Evolutionary conservation across 192 early-diverging fungal genomes (phyloP), one percentile per base, ranked within the genome.

Genomic region (Backusella luteola): DNA sequence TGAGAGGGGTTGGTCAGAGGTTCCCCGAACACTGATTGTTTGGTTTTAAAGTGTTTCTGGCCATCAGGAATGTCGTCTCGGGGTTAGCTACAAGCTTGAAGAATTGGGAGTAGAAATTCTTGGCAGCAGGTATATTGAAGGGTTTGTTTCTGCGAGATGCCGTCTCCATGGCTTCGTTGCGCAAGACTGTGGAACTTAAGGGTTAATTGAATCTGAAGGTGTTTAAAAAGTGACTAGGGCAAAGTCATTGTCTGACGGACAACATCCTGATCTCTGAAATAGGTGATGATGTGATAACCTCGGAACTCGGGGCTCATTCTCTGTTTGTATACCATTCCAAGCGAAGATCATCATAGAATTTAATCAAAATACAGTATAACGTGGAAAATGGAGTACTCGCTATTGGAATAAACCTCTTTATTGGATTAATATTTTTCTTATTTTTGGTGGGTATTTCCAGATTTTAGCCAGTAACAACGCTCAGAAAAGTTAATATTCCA

Each of bases 281-380:
- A 92, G 19, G 89, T 84, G 11, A 95, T 85, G 17, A 98, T 86
- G 74, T 94, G 92, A 85, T 98, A 98, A 0, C 94, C 96, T 42
- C 91, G 88, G 76, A 98, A 97, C 81, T 98, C 96, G 1, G 95
- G 87, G 87, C 83, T 98, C 96, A 66, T 97, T 97, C 0, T 90
- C 85, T 34, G 87, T 90, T 1, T 69, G 59, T 3, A 86, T 77
- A 19, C 87, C 86, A 4, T 85, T 85, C 84, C 12, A 82, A 77
- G 15, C 86, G 76, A 67, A 91, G 84, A 76, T 98, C 96, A 38
- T 91, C 88, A 78, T 98, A 98, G 59, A 93, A 94, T 85, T 97
- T 93, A 44, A 89, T 89, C 73, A 98, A 84, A 78, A 89, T 94
- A 29, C 29, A 29, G 29, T 29, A 29, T 29, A 29, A 29, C 29